Evolutionary conservation across 2,329 filamentous ascomycete species (phyloP).

Genomic region (Colletotrichum filicis): DNA sequence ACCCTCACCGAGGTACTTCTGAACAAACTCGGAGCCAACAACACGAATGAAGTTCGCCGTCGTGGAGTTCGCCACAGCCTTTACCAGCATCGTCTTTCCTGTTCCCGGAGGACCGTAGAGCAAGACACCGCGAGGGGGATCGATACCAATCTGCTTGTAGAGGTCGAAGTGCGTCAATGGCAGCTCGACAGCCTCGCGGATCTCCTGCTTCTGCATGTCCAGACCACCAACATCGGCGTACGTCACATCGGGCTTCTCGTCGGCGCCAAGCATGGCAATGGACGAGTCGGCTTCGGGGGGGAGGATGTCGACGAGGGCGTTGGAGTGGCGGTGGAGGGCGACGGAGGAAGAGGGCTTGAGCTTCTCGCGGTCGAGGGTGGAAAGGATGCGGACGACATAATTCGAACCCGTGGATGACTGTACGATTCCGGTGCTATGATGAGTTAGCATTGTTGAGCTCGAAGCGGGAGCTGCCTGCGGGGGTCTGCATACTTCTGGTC

Average conservation of each 20-base stretch:
- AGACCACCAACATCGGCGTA: constrained; percentile 97
- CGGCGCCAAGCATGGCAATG: constrained; percentile 95
- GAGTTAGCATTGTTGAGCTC: constrained; percentile 16
- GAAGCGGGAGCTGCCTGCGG: not conserved
- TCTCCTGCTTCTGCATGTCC: constrained; percentile 99
- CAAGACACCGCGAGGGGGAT: constrained; percentile 94
- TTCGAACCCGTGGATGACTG: constrained; percentile 98
- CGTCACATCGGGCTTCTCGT: constrained; percentile 98
- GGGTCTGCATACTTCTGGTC: constrained; percentile 85
- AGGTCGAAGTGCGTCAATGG: constrained; percentile 98
- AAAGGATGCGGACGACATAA: constrained; percentile 98
- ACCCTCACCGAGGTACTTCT: constrained; percentile 92
- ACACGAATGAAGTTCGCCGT: constrained; percentile 94
- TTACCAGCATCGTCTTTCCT: constrained; percentile 89
- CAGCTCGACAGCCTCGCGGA: constrained; percentile 95
- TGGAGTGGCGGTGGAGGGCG: constrained; percentile 96
- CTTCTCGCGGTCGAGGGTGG: constrained; percentile 96
- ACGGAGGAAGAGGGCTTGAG: constrained; percentile 98
- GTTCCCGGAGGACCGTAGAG: constrained; percentile 77
- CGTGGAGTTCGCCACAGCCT: constrained; percentile 91
- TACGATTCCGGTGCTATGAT: constrained; percentile 90
- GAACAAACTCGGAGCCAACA: constrained; percentile 91
- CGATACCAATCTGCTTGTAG: constrained; percentile 99
- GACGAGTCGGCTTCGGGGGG: constrained; percentile 99
- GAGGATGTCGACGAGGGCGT: constrained; percentile 97